Evolutionary conservation across 345 rosid genomes (phyloP).

Genomic region (Raphanus sativus): DNA sequence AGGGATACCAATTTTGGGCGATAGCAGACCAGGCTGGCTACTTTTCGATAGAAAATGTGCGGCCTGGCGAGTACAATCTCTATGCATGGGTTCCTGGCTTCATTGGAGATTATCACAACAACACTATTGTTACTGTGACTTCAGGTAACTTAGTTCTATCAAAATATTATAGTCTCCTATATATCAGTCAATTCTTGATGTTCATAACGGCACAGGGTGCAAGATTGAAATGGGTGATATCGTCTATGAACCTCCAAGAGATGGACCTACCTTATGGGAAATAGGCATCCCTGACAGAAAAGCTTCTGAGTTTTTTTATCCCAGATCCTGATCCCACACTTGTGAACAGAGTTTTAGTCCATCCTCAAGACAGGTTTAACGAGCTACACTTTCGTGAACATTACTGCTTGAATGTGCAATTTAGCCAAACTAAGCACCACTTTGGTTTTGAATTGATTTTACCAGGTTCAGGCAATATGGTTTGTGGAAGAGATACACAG

Average conservation of each 20-base stretch:
- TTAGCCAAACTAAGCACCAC: background rate
- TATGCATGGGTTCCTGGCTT: constrained; percentile 89
- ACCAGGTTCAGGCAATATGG: constrained; percentile 95
- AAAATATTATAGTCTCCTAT: background rate
- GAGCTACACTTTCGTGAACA: constrained; percentile 12
- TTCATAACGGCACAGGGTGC: constrained; percentile 38
- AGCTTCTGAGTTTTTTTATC: constrained; percentile 75
- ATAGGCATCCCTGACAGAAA: constrained; percentile 91
- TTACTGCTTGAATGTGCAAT: constrained; percentile 5
- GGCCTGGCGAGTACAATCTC: constrained; percentile 67
- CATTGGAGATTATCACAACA: constrained; percentile 70
- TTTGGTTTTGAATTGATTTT: background rate
- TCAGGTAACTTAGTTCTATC: constrained; percentile 46
- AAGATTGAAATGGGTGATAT: constrained; percentile 66
- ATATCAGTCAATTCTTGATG: constrained; percentile 20
- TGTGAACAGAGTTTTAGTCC: constrained; percentile 50
- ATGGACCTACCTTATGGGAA: constrained; percentile 96
- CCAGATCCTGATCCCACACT: constrained; percentile 77
- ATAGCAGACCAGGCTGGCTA: constrained; percentile 57
- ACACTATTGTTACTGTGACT: constrained; percentile 48
- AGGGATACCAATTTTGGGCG: constrained; percentile 95
- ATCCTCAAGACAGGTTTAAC: constrained; percentile 58
- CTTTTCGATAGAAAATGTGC: constrained; percentile 59
- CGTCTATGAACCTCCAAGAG: constrained; percentile 77
- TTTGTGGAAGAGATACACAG: constrained; percentile 82